phyloP scores from a whole-genome alignment of 176 grass and related monocot species.

The Oryza meridionalis region DNA sequence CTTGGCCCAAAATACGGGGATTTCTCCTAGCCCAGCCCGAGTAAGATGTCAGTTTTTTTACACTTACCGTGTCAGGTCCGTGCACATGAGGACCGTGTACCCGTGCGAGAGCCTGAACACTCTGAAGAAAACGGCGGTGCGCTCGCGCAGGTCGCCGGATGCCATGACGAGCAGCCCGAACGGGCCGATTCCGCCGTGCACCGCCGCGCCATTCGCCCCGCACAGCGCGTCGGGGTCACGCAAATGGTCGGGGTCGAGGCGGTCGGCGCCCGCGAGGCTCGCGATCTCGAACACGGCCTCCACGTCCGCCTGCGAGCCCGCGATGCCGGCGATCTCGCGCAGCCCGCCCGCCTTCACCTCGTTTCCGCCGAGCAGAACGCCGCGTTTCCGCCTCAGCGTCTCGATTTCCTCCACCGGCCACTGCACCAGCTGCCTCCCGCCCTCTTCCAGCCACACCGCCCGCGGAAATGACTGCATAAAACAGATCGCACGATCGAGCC shows the following conservation, averaged over 20 bases:
- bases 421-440: slow-evolving; percentile 67
- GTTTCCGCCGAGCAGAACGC: slow-evolving; percentile 36
- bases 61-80: slow-evolving; percentile 53
- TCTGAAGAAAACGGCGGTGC: slow-evolving; percentile 80
- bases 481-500: background rate
- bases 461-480: slow-evolving; percentile 62
- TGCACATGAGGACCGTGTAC: slow-evolving; percentile 69
- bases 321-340: slow-evolving; percentile 64
- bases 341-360: slow-evolving; percentile 44
- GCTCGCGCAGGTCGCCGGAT: slow-evolving; percentile 58
- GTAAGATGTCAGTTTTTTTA: too few species aligned
- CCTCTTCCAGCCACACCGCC: slow-evolving; percentile 64
- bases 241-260: slow-evolving; percentile 44
- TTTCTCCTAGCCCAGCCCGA: too few species aligned
- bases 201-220: slow-evolving; percentile 51
- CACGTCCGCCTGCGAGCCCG: slow-evolving; percentile 61
- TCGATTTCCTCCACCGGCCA: slow-evolving; percentile 84
- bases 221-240: slow-evolving; percentile 67
- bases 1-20: too few species aligned
- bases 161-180: slow-evolving; percentile 76
- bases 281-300: slow-evolving; percentile 57
- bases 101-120: slow-evolving; percentile 45
- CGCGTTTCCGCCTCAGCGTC: slow-evolving; percentile 53
- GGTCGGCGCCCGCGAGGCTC: slow-evolving; percentile 51
- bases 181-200: slow-evolving; percentile 62